Conservation (phyloP, 495 filamentous ascomycete species). For the Durotheca rogersii region DNA sequence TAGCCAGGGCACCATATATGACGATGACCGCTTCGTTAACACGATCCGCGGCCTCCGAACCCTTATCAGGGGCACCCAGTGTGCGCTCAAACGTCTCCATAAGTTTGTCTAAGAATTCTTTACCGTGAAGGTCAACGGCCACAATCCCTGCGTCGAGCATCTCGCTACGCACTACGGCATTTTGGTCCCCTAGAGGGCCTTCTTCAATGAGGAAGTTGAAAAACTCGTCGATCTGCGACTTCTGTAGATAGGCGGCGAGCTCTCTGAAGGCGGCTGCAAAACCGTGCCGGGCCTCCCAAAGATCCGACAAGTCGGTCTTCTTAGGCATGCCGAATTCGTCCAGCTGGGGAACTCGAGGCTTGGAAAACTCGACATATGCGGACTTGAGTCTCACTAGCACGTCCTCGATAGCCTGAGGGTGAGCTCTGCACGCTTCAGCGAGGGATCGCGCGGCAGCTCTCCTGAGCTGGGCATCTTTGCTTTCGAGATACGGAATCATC, state of each 20-base stretch:
- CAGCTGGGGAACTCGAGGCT: slow-evolving; percentile 74
- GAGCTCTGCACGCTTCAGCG: slow-evolving; percentile 64
- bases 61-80: slow-evolving; percentile 77
- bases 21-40: slow-evolving; percentile 97
- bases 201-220: slow-evolving; percentile 80
- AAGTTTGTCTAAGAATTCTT: slow-evolving; percentile 77
- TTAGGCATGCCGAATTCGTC: slow-evolving; percentile 92
- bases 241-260: slow-evolving; percentile 67
- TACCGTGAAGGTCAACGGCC: slow-evolving; percentile 76
- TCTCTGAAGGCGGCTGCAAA: slow-evolving; percentile 84
- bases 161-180: slow-evolving; percentile 70
- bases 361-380: slow-evolving; percentile 73
- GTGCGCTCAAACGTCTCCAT: slow-evolving; percentile 89
- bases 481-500: slow-evolving; percentile 77
- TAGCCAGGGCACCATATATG: slow-evolving; percentile 88
- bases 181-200: slow-evolving; percentile 79
- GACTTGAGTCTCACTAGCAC: slow-evolving; percentile 63
- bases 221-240: slow-evolving; percentile 69
- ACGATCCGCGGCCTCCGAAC: slow-evolving; percentile 72
- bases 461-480: slow-evolving; percentile 74
- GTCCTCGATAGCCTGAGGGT: slow-evolving; percentile 47
- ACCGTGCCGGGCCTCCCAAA: slow-evolving; percentile 87
- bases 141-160: slow-evolving; percentile 92
- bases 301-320: slow-evolving; percentile 79
- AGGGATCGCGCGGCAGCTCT: slow-evolving; percentile 80